Percentiles rank a stretch among this genome's conserved stretches.
These are phyloP conservation scores for Chaetomiaceae sp. DNA, from an alignment of 2,329 filamentous ascomycete species.

Conservation along the genomic window DNA sequence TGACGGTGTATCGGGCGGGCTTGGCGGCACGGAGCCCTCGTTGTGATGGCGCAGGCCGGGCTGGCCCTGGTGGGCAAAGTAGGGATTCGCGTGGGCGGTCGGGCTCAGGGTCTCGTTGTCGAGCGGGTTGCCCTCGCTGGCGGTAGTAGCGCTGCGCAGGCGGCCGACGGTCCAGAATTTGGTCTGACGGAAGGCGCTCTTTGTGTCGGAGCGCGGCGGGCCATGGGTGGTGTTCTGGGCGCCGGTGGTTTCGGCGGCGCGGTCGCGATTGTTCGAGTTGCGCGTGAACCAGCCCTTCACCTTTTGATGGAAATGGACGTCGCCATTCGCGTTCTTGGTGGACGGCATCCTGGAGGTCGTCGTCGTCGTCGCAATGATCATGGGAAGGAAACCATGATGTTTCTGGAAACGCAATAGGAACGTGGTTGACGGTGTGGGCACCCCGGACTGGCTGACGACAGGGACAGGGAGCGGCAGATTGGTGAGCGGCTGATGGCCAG, in stretches of 20 bases:
- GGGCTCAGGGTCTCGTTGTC: slow-evolving; percentile 89
- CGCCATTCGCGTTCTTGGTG: slow-evolving; percentile 51
- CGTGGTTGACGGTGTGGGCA: slow-evolving; percentile 3
- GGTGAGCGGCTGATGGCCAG: slow-evolving; percentile 10
- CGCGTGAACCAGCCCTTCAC: slow-evolving; percentile 67
- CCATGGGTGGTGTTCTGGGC: slow-evolving; percentile 1
- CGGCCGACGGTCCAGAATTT: slow-evolving; percentile 86
- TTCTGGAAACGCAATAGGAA: slow-evolving; percentile 2
- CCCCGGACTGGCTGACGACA: neutral
- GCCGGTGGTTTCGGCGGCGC: slow-evolving; percentile 21
- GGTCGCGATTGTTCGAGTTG: slow-evolving; percentile 41
- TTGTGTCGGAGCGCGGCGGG: slow-evolving; percentile 52
- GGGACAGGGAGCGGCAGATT: slow-evolving; percentile 9
- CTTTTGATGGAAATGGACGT: slow-evolving; percentile 61
- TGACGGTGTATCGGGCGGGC: slow-evolving; percentile 83
- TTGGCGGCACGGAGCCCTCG: slow-evolving; percentile 85
- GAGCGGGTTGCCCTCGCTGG: slow-evolving; percentile 85
- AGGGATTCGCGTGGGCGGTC: slow-evolving; percentile 91
- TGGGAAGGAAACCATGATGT: slow-evolving; percentile 27
- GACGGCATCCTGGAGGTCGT: slow-evolving; percentile 43
- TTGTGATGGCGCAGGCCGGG: slow-evolving; percentile 93
- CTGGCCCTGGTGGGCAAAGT: slow-evolving; percentile 94
- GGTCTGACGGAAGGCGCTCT: slow-evolving; percentile 73
- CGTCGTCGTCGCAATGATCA: slow-evolving; percentile 21
- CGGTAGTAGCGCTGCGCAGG: slow-evolving; percentile 83